Evolutionary conservation across 1,139 yeast species (phyloP).

Genomic region (Taphrina sp.): DNA sequence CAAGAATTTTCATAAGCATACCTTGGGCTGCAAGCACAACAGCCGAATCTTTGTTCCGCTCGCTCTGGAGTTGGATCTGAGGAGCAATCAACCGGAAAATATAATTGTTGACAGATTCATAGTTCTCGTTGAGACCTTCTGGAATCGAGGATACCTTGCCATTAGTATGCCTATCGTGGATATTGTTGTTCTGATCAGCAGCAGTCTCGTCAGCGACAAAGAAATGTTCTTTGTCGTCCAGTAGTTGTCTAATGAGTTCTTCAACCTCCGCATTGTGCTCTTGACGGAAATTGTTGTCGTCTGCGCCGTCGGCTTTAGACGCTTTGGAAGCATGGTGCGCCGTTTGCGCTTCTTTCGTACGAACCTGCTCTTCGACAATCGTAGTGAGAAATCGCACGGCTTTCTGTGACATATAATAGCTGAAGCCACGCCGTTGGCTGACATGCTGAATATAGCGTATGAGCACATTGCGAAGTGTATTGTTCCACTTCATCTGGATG

Average conservation of each 20-base stretch:
- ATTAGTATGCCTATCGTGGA: not conserved
- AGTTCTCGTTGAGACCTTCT: slow-evolving; percentile 49
- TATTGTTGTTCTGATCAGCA: not conserved
- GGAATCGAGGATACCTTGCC: slow-evolving; percentile 4
- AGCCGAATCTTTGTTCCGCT: slow-evolving; percentile 61
- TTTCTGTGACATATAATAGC: slow-evolving; percentile 64
- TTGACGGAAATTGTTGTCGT: slow-evolving; percentile 9
- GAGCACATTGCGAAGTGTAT: slow-evolving; percentile 60
- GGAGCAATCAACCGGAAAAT: slow-evolving; percentile 75
- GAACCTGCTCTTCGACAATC: slow-evolving; percentile 43
- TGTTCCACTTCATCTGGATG: slow-evolving; percentile 77
- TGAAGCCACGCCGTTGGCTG: slow-evolving; percentile 56
- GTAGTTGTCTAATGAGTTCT: slow-evolving; percentile 35
- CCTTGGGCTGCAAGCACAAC: slow-evolving; percentile 70
- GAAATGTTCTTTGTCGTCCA: slow-evolving; percentile 34
- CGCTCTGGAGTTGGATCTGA: slow-evolving; percentile 76
- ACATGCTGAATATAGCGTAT: slow-evolving; percentile 62
- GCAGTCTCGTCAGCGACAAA: slow-evolving; percentile 35
- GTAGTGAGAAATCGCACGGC: slow-evolving; percentile 70
- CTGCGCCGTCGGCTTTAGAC: not conserved
- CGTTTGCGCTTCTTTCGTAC: slow-evolving; percentile 34
- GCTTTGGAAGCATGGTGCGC: slow-evolving; percentile 34
- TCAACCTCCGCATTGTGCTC: slow-evolving; percentile 34
- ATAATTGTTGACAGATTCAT: slow-evolving; percentile 60
- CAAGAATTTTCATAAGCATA: slow-evolving; percentile 64